phyloP scores from a whole-genome alignment of 169 alveolate species.

The Eimeria mitis region DNA sequence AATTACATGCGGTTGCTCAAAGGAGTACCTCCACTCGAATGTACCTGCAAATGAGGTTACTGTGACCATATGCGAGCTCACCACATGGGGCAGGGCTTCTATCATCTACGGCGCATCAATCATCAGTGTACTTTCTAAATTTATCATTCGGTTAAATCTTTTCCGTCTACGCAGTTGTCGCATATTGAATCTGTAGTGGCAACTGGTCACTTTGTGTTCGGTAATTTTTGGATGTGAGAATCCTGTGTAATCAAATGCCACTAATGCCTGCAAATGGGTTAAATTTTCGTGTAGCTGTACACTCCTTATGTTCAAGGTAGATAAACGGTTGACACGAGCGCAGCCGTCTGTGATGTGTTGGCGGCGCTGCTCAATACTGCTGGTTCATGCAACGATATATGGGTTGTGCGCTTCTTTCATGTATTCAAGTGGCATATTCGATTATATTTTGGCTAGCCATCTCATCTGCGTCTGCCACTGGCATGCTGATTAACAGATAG shows the following conservation, averaged over 20 bases:
- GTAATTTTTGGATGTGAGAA: neutral
- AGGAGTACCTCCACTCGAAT: neutral
- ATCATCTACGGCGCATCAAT: neutral
- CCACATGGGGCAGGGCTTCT: neutral
- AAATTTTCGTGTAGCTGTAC: neutral
- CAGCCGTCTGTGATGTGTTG: neutral
- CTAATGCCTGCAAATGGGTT: no score
- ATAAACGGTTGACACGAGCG: neutral
- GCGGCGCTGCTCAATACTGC: neutral
- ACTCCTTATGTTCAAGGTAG: neutral
- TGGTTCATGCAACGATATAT: neutral
- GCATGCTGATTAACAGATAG: neutral
- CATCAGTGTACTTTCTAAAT: neutral
- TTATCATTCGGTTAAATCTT: neutral
- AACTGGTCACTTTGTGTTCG: neutral
- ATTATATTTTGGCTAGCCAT: neutral
- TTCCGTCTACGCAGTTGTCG: neutral
- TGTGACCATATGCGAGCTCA: neutral
- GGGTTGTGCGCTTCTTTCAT: neutral
- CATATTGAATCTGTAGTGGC: neutral
- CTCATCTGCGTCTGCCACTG: neutral
- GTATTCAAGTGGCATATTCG: neutral
- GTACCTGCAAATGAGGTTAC: neutral
- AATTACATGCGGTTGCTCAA: neutral
- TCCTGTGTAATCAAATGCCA: neutral